Evolutionary conservation across 768 basidiomycete genomes (phyloP).

Genomic region (Fistulinella prunicolor): DNA sequence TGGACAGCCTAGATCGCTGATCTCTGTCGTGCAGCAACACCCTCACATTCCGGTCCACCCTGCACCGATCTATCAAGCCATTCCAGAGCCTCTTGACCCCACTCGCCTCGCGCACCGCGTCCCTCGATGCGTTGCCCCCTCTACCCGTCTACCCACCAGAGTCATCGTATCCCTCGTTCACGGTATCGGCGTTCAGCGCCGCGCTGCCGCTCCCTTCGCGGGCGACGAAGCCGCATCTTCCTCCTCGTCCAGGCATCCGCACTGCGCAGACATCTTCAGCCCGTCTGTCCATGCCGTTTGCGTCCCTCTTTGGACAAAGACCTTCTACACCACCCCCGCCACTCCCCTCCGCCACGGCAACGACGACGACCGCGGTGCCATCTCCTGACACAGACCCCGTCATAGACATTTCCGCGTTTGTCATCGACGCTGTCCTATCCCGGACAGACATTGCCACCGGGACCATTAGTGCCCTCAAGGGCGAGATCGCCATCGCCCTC

Average conservation of each 20-base stretch:
- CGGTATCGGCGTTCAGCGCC: slow-evolving; percentile 38
- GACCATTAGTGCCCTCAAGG: no score
- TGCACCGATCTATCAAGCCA: slow-evolving; percentile 39
- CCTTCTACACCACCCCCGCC: no score
- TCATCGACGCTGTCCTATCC: slow-evolving; percentile 52
- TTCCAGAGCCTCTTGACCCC: slow-evolving; percentile 38
- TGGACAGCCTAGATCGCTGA: no score
- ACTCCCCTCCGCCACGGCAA: no score
- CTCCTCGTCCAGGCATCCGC: slow-evolving; percentile 32
- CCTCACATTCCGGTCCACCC: slow-evolving; percentile 43
- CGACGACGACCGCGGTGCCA: no score
- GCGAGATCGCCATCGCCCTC: no score
- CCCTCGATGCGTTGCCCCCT: slow-evolving; percentile 50
- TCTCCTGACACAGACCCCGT: slow-evolving; percentile 34
- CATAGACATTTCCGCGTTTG: slow-evolving; percentile 59
- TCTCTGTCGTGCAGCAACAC: slow-evolving; percentile 31
- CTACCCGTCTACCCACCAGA: slow-evolving; percentile 42
- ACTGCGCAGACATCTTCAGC: slow-evolving; percentile 28
- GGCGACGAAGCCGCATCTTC: slow-evolving; percentile 50
- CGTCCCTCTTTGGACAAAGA: no score
- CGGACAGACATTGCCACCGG: no score
- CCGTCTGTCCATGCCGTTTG: slow-evolving; percentile 71
- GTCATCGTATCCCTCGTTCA: no score
- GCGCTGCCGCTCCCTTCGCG: slow-evolving; percentile 34
- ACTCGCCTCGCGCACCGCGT: slow-evolving; percentile 34